Conservation (phyloP, 2,329 filamentous ascomycete species). For the Aspergillus ochraceus region DNA sequence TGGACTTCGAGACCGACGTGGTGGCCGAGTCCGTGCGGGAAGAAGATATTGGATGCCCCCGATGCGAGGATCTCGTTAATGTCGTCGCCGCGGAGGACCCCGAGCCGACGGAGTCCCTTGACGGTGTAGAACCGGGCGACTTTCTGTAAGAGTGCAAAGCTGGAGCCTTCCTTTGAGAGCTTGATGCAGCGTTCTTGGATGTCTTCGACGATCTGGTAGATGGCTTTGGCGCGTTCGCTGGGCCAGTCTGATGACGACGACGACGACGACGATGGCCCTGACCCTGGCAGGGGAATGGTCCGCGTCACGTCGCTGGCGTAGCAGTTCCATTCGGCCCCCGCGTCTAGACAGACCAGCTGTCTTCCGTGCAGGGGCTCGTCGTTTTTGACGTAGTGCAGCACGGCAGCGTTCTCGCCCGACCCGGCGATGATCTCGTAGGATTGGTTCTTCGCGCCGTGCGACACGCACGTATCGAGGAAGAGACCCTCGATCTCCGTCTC, state of each 20-base stretch:
- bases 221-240: conserved; percentile 66
- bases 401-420: conserved; percentile 75
- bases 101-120: conserved; percentile 71
- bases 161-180: conserved; percentile 69
- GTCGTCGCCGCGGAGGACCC: conserved; percentile 67
- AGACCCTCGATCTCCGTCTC: conserved; percentile 81
- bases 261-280: no score
- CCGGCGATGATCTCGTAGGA: conserved; percentile 88
- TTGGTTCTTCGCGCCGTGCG: conserved; percentile 75
- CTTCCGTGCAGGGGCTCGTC: conserved; percentile 68
- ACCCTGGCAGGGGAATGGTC: conserved; percentile 73
- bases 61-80: conserved; percentile 50
- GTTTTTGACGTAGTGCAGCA: conserved; percentile 85
- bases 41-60: conserved; percentile 41
- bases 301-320: conserved; percentile 77
- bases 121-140: conserved; percentile 81
- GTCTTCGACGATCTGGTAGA: conserved; percentile 79
- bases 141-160: conserved; percentile 80
- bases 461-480: conserved; percentile 75
- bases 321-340: conserved; percentile 73
- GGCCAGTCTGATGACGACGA: conserved; percentile 46
- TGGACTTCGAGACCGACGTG: conserved; percentile 54
- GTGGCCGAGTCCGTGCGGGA: conserved; percentile 56
- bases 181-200: conserved; percentile 83
- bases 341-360: conserved; percentile 80